Percentiles rank a stretch among this genome's conserved stretches.
phyloP scores from a whole-genome alignment of 805 yeast species.

The Lipomyces sp. region DNA sequence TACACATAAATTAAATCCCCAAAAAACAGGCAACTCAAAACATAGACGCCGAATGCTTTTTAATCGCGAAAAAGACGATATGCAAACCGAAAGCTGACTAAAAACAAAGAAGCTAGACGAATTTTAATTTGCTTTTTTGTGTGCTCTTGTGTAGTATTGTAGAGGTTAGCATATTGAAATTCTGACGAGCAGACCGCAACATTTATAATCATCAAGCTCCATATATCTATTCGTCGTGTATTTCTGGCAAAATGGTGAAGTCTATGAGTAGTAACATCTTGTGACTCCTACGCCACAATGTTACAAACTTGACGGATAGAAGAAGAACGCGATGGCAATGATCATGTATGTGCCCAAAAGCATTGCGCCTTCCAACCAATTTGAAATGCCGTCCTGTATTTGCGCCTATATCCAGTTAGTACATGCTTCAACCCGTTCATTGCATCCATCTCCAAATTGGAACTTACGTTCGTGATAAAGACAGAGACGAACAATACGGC shows the following conservation, averaged over 20 bases:
- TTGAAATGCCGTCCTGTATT: constrained; percentile 90
- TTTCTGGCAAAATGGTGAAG: neutral
- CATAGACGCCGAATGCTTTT: neutral
- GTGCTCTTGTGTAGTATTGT: neutral
- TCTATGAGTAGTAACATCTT: neutral
- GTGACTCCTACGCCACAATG: neutral
- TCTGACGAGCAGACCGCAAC: neutral
- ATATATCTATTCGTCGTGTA: neutral
- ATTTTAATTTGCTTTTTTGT: no score
- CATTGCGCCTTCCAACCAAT: constrained; percentile 98
- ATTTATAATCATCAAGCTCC: neutral
- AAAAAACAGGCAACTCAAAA: neutral
- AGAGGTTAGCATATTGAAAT: neutral
- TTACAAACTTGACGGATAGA: constrained; percentile 61
- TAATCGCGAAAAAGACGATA: neutral
- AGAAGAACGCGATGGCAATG: constrained; percentile 87
- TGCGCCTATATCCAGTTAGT: constrained; percentile 27
- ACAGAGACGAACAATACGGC: constrained; percentile 89
- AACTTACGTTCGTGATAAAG: constrained; percentile 66
- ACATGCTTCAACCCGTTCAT: neutral
- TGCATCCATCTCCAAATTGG: constrained; percentile 47
- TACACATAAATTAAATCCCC: neutral
- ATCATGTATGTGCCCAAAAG: constrained; percentile 82
- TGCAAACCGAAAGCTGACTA: neutral
- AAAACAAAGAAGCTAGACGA: no score